Conservation (phyloP, 495 filamentous ascomycete genomes). For the Lophiotrema nucula region DNA sequence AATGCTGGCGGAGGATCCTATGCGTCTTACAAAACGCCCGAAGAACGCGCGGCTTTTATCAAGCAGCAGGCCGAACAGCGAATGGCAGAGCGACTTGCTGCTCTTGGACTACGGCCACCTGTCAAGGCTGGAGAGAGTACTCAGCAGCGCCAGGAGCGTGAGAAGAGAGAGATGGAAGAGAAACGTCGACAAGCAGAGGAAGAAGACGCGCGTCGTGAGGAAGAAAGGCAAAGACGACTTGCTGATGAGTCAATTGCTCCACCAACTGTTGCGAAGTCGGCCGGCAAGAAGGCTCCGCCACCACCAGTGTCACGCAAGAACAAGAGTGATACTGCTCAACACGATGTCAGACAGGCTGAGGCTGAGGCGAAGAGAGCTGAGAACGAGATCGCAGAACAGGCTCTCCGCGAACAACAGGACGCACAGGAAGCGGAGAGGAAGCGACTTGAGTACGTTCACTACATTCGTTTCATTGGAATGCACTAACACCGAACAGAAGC, state of each 20-base stretch:
- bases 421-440: constrained; percentile 71
- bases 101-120: constrained; percentile 82
- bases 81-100: constrained; percentile 96
- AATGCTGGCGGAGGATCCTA: constrained; percentile 55
- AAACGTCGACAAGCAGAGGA: constrained; percentile 86
- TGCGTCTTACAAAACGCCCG: constrained; percentile 79
- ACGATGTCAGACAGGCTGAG: constrained; percentile 40
- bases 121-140: constrained; percentile 69
- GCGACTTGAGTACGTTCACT: constrained; percentile 77
- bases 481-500: constrained; percentile 54
- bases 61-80: constrained; percentile 95
- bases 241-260: constrained; percentile 75
- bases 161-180: constrained; percentile 81
- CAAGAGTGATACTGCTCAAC: constrained; percentile 57
- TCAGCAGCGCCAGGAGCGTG: constrained; percentile 81
- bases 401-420: constrained; percentile 69
- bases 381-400: constrained; percentile 48
- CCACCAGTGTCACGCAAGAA: constrained; percentile 76
- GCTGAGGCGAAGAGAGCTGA: constrained; percentile 48
- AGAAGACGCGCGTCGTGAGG: constrained; percentile 87
- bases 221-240: constrained; percentile 80
- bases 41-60: constrained; percentile 92
- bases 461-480: neutral
- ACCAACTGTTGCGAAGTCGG: constrained; percentile 52
- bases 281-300: constrained; percentile 78